phyloP scores from a whole-genome alignment of 257 asterid genomes.

The Solanum sparsipilum region DNA sequence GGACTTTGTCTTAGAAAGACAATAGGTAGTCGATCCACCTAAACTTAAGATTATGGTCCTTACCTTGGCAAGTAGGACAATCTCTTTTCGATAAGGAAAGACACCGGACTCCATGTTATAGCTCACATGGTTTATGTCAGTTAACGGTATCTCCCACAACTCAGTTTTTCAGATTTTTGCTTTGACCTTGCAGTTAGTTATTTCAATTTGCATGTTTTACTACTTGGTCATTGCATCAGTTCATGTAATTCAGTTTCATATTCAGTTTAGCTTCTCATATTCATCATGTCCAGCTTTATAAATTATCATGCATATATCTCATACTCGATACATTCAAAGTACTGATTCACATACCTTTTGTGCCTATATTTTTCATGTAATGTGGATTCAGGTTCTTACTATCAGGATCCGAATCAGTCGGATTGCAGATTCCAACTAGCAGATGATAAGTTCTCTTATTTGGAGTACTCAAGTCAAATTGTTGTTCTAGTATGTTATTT shows the following conservation, averaged over 20 bases:
- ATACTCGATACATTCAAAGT: too few species aligned
- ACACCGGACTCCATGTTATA: too few species aligned
- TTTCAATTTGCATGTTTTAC: background rate
- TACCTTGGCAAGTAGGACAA: too few species aligned
- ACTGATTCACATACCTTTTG: background rate
- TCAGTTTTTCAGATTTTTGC: too few species aligned
- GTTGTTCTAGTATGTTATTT: too few species aligned
- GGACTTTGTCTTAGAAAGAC: background rate
- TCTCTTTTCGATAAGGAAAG: background rate
- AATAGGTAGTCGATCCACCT: background rate
- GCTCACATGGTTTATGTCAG: background rate
- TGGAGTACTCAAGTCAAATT: too few species aligned
- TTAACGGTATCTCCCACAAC: background rate
- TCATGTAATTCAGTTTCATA: background rate
- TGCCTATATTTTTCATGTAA: background rate
- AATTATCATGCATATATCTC: background rate
- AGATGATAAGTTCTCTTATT: background rate
- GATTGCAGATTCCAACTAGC: too few species aligned
- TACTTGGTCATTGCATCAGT: background rate
- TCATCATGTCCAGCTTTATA: background rate
- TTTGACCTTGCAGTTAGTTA: background rate
- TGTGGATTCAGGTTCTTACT: background rate
- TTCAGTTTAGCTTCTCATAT: background rate
- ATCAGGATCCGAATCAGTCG: too few species aligned
- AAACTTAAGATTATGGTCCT: background rate